Percentiles rank a stretch among this genome's conserved stretches.
phyloP scores from a whole-genome alignment of 371 early-diverging fungal genomes.

The Mortierella sp. region DNA sequence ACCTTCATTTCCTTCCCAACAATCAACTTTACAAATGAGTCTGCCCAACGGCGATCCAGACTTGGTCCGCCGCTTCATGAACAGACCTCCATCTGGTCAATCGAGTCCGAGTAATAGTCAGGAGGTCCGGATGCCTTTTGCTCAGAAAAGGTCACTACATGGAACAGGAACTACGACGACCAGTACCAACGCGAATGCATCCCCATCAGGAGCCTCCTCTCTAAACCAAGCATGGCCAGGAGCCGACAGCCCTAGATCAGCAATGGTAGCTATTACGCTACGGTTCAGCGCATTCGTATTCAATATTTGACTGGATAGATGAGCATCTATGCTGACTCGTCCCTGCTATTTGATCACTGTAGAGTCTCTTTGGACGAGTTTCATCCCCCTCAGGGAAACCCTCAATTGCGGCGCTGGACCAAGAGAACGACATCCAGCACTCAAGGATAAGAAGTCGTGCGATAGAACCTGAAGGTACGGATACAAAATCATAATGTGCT shows the following conservation, averaged over 20 bases:
- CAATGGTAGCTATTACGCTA: constrained; percentile 12
- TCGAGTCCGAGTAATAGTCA: constrained; percentile 8
- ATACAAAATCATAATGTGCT: not conserved
- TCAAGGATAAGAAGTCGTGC: constrained; percentile 28
- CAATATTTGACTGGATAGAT: not conserved
- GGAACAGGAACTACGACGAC: not conserved
- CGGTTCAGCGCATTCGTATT: not conserved
- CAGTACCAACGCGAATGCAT: not conserved
- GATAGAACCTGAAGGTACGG: constrained; percentile 40
- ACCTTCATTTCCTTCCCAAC: not conserved
- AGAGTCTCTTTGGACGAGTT: constrained; percentile 18
- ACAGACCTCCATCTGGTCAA: constrained; percentile 7
- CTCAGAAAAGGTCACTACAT: constrained; percentile 15
- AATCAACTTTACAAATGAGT: constrained; percentile 21
- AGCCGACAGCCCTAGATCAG: constrained; percentile 7
- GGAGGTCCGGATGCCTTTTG: constrained; percentile 36
- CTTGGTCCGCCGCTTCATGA: constrained; percentile 39
- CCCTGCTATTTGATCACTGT: not conserved
- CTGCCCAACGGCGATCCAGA: constrained; percentile 31
- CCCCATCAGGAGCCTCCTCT: not conserved
- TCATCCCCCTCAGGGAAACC: constrained; percentile 22
- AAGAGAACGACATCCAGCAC: constrained; percentile 34
- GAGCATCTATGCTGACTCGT: not conserved
- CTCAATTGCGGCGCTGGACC: constrained; percentile 18
- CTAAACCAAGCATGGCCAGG: constrained; percentile 13